These are phyloP conservation scores for Xerocomus brunneocitrinus DNA, from an alignment of 768 basidiomycete species.

Conservation along the genomic window DNA sequence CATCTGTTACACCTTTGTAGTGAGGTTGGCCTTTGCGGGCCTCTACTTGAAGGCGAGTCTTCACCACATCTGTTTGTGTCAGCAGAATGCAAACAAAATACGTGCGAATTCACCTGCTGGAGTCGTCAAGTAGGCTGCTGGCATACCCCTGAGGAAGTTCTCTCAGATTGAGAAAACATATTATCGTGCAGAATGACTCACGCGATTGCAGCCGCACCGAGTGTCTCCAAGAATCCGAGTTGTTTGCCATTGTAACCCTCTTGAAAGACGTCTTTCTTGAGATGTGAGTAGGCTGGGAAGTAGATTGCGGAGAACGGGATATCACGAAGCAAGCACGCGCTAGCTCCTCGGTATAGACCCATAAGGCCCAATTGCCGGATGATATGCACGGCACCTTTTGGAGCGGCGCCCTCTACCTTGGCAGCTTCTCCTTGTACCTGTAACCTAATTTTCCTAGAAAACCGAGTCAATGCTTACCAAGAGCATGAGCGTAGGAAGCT, in stretches of 20 bases:
- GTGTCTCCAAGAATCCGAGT: conserved; percentile 84
- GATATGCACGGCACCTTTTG: conserved; percentile 88
- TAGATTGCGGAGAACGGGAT: conserved; percentile 97
- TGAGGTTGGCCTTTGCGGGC: conserved; percentile 85
- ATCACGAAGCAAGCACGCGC: conserved; percentile 90
- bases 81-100: conserved; percentile 10
- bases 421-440: conserved; percentile 96
- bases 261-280: conserved; percentile 91
- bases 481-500: conserved; percentile 19
- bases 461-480: neutral
- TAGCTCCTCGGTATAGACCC: conserved; percentile 90
- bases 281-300: conserved; percentile 82
- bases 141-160: conserved; percentile 76
- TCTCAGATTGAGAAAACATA: conserved; percentile 26
- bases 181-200: conserved; percentile 38
- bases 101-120: conserved; percentile 61
- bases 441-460: conserved; percentile 78
- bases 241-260: conserved; percentile 96
- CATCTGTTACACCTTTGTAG: conserved; percentile 88
- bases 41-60: conserved; percentile 94
- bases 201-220: conserved; percentile 78
- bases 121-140: conserved; percentile 90
- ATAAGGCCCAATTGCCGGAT: conserved; percentile 88
- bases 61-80: conserved; percentile 76
- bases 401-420: conserved; percentile 72